These are phyloP conservation scores for Neltuma alba DNA, from an alignment of 306 rosid species.

Conservation along the genomic window DNA sequence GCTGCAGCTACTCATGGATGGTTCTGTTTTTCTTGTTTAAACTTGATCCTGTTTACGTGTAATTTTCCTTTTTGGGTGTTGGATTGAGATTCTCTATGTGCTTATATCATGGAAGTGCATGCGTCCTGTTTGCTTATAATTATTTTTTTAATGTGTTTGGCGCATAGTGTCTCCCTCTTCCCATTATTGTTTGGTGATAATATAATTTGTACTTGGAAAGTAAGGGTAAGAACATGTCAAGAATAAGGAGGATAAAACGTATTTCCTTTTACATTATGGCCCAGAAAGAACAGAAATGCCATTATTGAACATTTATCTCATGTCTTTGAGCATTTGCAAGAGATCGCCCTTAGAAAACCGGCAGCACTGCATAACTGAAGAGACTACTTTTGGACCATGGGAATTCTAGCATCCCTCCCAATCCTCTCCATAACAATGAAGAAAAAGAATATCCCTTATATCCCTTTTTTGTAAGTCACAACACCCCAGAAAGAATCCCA, in stretches of 20 bases:
- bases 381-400: background rate
- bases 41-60: background rate
- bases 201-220: background rate
- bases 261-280: background rate
- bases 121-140: background rate
- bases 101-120: background rate
- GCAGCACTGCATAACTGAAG: too few relatives aligned
- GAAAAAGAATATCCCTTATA: background rate
- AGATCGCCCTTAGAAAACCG: background rate
- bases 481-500: too few relatives aligned
- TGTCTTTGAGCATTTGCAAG: background rate
- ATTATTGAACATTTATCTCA: background rate
- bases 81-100: slow-evolving; percentile 14
- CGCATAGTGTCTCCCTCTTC: background rate
- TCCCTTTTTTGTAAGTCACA: background rate
- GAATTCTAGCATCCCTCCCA: background rate
- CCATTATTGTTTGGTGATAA: background rate
- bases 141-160: background rate
- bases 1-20: slow-evolving; percentile 13
- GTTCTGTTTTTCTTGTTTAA: slow-evolving; percentile 3
- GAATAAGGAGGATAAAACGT: background rate
- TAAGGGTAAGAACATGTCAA: background rate
- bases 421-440: background rate
- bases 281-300: background rate
- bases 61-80: background rate